These are phyloP conservation scores for Aspergillus indologenus DNA, from an alignment of 495 filamentous ascomycete species.

Conservation along the genomic window DNA sequence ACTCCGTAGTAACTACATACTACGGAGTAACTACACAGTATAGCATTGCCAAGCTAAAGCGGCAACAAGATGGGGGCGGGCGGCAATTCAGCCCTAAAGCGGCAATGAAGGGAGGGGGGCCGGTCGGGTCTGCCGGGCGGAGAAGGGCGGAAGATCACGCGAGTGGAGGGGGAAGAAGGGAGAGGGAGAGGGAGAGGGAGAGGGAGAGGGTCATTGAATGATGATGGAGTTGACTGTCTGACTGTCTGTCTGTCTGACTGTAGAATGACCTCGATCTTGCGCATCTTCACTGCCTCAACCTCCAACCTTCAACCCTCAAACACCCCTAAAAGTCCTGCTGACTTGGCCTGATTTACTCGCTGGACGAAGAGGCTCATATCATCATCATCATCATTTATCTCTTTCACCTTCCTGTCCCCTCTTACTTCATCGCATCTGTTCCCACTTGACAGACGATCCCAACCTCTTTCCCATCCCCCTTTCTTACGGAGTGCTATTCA, in stretches of 20 bases:
- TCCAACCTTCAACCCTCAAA: neutral
- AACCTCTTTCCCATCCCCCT: neutral
- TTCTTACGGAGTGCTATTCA: neutral
- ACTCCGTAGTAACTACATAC: no score
- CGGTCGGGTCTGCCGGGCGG: neutral
- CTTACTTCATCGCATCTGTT: neutral
- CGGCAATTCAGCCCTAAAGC: neutral
- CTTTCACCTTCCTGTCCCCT: neutral
- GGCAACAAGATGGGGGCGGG: neutral
- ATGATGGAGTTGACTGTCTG: neutral
- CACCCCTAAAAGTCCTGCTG: neutral
- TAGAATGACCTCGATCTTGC: neutral
- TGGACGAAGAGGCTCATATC: neutral
- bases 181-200: no score
- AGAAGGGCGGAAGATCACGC: slow-evolving; percentile 2
- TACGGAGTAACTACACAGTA: no score
- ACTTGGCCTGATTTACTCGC: neutral
- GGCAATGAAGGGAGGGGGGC: neutral
- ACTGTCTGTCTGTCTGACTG: neutral
- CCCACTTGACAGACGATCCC: neutral
- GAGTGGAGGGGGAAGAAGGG: neutral
- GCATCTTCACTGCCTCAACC: neutral
- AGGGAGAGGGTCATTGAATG: no score
- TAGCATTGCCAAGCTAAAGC: neutral
- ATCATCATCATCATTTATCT: neutral